phyloP scores from a whole-genome alignment of 2,329 filamentous ascomycete genomes.

The Alternaria incomplexa region DNA sequence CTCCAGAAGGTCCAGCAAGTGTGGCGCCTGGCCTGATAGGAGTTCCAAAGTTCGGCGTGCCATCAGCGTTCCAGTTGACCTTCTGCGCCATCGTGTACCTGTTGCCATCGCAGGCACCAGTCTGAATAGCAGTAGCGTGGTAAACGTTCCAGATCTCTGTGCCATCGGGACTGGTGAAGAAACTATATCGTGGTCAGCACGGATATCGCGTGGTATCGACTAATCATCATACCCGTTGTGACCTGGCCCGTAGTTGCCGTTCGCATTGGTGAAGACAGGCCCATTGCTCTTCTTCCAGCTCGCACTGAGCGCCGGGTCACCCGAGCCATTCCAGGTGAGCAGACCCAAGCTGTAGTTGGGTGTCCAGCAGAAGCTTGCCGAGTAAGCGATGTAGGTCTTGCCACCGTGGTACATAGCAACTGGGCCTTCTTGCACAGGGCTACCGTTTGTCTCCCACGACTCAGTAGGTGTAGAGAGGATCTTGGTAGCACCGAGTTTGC shows the following conservation, averaged over 20 bases:
- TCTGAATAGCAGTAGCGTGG: slow-evolving; percentile 59
- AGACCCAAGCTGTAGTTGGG: slow-evolving; percentile 61
- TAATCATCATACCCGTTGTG: slow-evolving; percentile 54
- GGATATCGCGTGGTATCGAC: neutral
- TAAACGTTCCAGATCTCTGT: slow-evolving; percentile 63
- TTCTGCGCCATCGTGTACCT: slow-evolving; percentile 62
- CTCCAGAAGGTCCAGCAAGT: slow-evolving; percentile 45
- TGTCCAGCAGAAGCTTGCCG: slow-evolving; percentile 64
- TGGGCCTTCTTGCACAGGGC: slow-evolving; percentile 63
- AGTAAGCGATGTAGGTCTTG: slow-evolving; percentile 61
- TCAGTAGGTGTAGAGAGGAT: slow-evolving; percentile 60
- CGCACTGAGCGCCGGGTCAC: slow-evolving; percentile 52
- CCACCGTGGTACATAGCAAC: slow-evolving; percentile 61
- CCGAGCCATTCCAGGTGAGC: slow-evolving; percentile 59
- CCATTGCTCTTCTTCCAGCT: slow-evolving; percentile 61
- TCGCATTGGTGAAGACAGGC: slow-evolving; percentile 59
- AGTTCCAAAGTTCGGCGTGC: slow-evolving; percentile 60
- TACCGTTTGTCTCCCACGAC: slow-evolving; percentile 58
- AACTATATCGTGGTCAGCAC: slow-evolving; percentile 43
- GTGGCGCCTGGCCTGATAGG: slow-evolving; percentile 37
- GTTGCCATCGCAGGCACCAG: slow-evolving; percentile 60
- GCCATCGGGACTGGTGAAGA: slow-evolving; percentile 64
- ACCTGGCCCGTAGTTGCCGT: slow-evolving; percentile 64
- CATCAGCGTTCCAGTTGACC: slow-evolving; percentile 58
- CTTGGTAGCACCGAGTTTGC: slow-evolving; percentile 53